phyloP scores from a whole-genome alignment of 1,139 yeast species.

The Blastobotrys ciferrii region DNA sequence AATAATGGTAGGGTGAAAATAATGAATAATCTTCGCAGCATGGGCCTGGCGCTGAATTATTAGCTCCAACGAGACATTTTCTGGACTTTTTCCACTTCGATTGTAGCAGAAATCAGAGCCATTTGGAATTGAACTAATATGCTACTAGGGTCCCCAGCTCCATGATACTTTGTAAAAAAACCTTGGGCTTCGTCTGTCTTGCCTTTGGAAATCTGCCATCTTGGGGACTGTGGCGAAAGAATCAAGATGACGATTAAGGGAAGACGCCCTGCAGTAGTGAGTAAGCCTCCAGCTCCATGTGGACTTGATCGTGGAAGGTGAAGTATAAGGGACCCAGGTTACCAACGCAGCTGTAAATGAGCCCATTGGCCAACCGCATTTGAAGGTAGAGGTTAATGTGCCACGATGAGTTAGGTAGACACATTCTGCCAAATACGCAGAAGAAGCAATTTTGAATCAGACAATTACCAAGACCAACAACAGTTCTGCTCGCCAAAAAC shows the following conservation, averaged over 20 bases:
- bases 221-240: slow-evolving; percentile 55
- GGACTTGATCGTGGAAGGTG: slow-evolving; percentile 13
- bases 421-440: slow-evolving; percentile 41
- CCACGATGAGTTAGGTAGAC: slow-evolving; percentile 45
- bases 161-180: slow-evolving; percentile 30
- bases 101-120: slow-evolving; percentile 24
- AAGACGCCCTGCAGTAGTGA: slow-evolving; percentile 41
- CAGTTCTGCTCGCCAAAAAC: slow-evolving; percentile 48
- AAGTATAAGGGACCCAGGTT: slow-evolving; percentile 45
- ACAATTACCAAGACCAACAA: slow-evolving; percentile 52
- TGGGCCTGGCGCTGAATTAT: slow-evolving; percentile 38
- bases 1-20: slow-evolving; percentile 37
- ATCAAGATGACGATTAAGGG: slow-evolving; percentile 37
- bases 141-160: slow-evolving; percentile 20
- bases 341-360: slow-evolving; percentile 55
- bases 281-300: slow-evolving; percentile 48
- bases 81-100: slow-evolving; percentile 19
- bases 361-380: slow-evolving; percentile 53
- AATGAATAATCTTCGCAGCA: slow-evolving; percentile 39
- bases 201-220: slow-evolving; percentile 62
- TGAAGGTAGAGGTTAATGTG: slow-evolving; percentile 45
- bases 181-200: slow-evolving; percentile 49
- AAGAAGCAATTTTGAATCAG: slow-evolving; percentile 43
- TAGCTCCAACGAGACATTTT: slow-evolving; percentile 34
- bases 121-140: slow-evolving; percentile 26